Evolutionary conservation across 257 asterid genomes (phyloP), one percentile per base, ranked within the genome.

Genomic region (Jasminum sambac): DNA sequence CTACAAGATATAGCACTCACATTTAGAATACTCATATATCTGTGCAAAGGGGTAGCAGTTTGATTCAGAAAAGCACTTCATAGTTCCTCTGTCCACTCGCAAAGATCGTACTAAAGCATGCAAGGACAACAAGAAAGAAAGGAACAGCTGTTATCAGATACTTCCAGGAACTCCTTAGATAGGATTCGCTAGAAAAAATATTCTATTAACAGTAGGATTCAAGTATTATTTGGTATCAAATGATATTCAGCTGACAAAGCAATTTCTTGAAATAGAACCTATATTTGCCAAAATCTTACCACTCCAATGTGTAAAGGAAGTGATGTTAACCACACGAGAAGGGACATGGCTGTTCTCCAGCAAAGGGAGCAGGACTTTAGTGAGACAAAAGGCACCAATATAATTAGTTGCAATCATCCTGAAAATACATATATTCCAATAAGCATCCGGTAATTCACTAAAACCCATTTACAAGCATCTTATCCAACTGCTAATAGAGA

Each of bases 331-430:
- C 81, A 93, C 89, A 58, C 97, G 96, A 19, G 97, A 84, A 66
- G 96, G 90, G 66, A 79, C 66, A 5, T 84, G 89, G 77, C 98
- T 89, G 38, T 77, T 81, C 72, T 85, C 85, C 52, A 94, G 91
- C 69, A 91, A 92, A 7, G 96, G 97, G 46, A 85, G 86, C 68
- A 93, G 78, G 41, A 84, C 72, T 75, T 85, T 84, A 69, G 97
- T 94, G 34, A 94, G 88, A 82, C 89, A 86, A 84, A 87, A 93
- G 26, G 96, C 85, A 74, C 98, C 97, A 36, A 93, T 59, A 78
- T 90, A 93, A 71, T 93, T 93, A 58, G 94, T 90, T 50, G 90
- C 87, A 85, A 90, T 75, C 97, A 92, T 92, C 96, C 98, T 92
- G 88, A 71, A 78, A 74, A 37, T 24, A 5, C 25, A 67, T 1